phyloP scores from a whole-genome alignment of 2,329 filamentous ascomycete genomes.

The Tolypocladium tropicale region DNA sequence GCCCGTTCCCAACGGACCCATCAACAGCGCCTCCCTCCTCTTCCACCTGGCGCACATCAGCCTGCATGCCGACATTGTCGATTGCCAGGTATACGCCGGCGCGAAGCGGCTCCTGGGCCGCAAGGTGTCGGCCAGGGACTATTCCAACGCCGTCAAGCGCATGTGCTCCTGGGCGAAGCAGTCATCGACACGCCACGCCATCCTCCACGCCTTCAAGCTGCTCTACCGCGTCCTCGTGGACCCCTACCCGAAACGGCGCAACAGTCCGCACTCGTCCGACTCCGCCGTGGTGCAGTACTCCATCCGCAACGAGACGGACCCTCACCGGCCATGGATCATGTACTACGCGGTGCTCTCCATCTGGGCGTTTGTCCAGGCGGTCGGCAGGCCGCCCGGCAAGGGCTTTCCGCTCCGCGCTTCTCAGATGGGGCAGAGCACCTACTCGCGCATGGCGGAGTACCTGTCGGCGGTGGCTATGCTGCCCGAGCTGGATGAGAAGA shows the following conservation, averaged over 20 bases:
- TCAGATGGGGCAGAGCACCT: constrained; percentile 23
- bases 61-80: constrained; percentile 78
- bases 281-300: constrained; percentile 48
- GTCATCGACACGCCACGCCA: constrained; percentile 66
- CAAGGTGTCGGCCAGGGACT: constrained; percentile 66
- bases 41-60: constrained; percentile 85
- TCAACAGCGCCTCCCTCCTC: constrained; percentile 69
- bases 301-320: constrained; percentile 65
- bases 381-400: constrained; percentile 47
- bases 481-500: constrained; percentile 58
- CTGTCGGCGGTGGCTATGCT: constrained; percentile 57
- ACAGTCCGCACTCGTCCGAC: constrained; percentile 11
- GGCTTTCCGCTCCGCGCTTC: constrained; percentile 36
- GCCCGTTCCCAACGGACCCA: constrained; percentile 47
- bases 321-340: constrained; percentile 83
- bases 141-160: constrained; percentile 58
- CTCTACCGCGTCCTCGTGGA: constrained; percentile 62
- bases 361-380: constrained; percentile 76
- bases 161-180: constrained; percentile 74
- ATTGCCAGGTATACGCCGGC: constrained; percentile 82
- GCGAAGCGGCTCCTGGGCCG: constrained; percentile 68
- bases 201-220: constrained; percentile 76
- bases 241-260: constrained; percentile 26
- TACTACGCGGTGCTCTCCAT: constrained; percentile 81
- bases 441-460: constrained; percentile 29